Evolutionary conservation across 2,329 filamentous ascomycete genomes (phyloP).

Genomic region (Colletotrichum orbiculare): DNA sequence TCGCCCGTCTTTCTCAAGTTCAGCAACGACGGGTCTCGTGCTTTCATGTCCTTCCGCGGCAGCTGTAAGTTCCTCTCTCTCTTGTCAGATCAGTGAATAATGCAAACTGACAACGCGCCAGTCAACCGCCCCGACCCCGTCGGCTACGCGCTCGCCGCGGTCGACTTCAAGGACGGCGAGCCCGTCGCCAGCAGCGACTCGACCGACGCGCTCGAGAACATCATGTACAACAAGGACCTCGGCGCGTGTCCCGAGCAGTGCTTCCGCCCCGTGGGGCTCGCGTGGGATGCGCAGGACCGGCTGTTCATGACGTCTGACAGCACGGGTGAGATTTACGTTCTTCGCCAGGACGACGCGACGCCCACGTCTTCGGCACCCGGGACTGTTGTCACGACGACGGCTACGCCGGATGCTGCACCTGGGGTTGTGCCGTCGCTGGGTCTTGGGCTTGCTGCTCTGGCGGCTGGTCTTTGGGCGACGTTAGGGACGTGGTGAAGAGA

Average conservation of each 20-base stretch:
- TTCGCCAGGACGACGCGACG: conserved; percentile 43
- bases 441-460: conserved; percentile 1
- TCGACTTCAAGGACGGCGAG: conserved; percentile 56
- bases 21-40: conserved; percentile 64
- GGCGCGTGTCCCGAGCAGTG: conserved; percentile 65
- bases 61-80: conserved; percentile 66
- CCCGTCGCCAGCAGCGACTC: conserved; percentile 54
- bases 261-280: conserved; percentile 72
- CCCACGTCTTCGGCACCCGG: conserved; percentile 28
- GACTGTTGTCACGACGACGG: conserved; percentile 20
- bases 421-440: conserved; percentile 1
- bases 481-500: not conserved
- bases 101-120: conserved; percentile 34
- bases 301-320: conserved; percentile 72
- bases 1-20: conserved; percentile 80
- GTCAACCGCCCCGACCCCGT: conserved; percentile 55
- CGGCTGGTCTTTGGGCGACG: not conserved
- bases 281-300: conserved; percentile 60
- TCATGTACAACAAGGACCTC: conserved; percentile 67
- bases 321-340: conserved; percentile 74
- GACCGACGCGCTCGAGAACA: conserved; percentile 58
- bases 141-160: conserved; percentile 58
- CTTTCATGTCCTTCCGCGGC: conserved; percentile 78
- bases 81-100: conserved; percentile 18
- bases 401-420: conserved; percentile 16